Percentiles rank a stretch among this genome's conserved stretches.
phyloP scores from a whole-genome alignment of 164 flowering plant species.

The Nymphaea thermarum region DNA sequence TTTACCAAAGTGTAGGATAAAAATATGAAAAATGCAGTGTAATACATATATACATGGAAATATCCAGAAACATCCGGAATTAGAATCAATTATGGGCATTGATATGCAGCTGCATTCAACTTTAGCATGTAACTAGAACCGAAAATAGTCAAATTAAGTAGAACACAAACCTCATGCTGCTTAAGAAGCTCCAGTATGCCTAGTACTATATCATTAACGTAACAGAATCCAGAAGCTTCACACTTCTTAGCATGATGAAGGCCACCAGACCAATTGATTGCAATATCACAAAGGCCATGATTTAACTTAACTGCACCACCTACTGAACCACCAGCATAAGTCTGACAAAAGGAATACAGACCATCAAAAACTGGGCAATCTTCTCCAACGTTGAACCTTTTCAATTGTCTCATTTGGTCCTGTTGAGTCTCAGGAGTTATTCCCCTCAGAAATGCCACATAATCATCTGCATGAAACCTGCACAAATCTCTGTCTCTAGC shows the following conservation, averaged over 20 bases:
- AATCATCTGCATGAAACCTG: slow-evolving; percentile 51
- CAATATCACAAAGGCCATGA: slow-evolving; percentile 33
- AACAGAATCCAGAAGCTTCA: slow-evolving; percentile 62
- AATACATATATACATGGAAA: background rate
- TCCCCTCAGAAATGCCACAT: slow-evolving; percentile 32
- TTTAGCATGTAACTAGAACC: background rate
- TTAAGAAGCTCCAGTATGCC: slow-evolving; percentile 47
- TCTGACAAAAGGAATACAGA: slow-evolving; percentile 45
- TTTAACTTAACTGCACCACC: slow-evolving; percentile 44
- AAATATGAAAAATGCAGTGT: background rate
- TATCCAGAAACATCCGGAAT: background rate
- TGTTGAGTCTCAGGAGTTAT: slow-evolving; percentile 49
- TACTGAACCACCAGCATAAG: slow-evolving; percentile 51
- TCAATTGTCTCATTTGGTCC: slow-evolving; percentile 35
- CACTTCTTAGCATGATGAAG: slow-evolving; percentile 58
- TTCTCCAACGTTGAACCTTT: slow-evolving; percentile 47
- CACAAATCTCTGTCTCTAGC: slow-evolving; percentile 45
- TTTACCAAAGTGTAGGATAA: too few species aligned
- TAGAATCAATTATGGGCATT: background rate
- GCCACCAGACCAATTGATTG: slow-evolving; percentile 58
- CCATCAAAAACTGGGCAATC: slow-evolving; percentile 58
- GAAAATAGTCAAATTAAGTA: background rate
- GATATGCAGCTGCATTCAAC: background rate
- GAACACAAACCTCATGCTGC: slow-evolving; percentile 23
- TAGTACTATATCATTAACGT: slow-evolving; percentile 49